Evolutionary conservation across 495 filamentous ascomycete species (phyloP).

Genomic region (Neurospora cerealis): DNA sequence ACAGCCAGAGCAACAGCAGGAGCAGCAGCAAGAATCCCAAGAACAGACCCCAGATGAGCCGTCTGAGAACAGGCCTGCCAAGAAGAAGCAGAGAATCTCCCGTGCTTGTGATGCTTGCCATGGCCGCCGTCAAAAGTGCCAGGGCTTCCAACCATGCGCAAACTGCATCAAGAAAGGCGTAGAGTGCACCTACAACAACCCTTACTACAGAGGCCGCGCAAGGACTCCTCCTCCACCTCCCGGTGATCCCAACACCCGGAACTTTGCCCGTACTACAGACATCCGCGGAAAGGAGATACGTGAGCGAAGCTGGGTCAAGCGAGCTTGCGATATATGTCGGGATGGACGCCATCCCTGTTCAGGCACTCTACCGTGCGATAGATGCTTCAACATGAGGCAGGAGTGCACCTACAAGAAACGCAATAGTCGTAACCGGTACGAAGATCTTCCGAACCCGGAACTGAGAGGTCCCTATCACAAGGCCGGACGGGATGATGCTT

Average conservation of each 20-base stretch:
- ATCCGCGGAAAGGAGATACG: conserved; percentile 5
- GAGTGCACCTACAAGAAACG: conserved; percentile 13
- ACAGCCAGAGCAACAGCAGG: neutral
- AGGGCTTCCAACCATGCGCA: conserved; percentile 14
- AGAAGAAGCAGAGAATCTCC: conserved; percentile 2
- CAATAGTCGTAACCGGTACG: neutral
- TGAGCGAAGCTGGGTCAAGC: conserved; percentile 10
- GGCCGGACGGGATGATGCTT: neutral
- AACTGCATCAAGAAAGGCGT: conserved; percentile 7
- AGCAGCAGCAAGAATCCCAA: neutral
- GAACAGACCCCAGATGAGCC: neutral
- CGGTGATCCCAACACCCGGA: conserved; percentile 2
- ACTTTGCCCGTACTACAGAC: neutral
- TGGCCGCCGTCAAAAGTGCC: conserved; percentile 2
- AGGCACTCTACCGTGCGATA: conserved; percentile 12
- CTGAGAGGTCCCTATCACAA: neutral
- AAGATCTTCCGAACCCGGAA: neutral
- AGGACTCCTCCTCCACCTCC: conserved; percentile 14
- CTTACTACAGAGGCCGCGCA: conserved; percentile 6
- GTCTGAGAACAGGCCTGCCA: neutral
- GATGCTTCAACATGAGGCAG: conserved; percentile 10
- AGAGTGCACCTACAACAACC: conserved; percentile 12
- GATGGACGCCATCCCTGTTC: conserved; percentile 3
- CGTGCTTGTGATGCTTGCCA: conserved; percentile 16
- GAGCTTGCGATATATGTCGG: conserved; percentile 15